Conservation (phyloP, 768 basidiomycete species). For the Amanita polypyramis region DNA sequence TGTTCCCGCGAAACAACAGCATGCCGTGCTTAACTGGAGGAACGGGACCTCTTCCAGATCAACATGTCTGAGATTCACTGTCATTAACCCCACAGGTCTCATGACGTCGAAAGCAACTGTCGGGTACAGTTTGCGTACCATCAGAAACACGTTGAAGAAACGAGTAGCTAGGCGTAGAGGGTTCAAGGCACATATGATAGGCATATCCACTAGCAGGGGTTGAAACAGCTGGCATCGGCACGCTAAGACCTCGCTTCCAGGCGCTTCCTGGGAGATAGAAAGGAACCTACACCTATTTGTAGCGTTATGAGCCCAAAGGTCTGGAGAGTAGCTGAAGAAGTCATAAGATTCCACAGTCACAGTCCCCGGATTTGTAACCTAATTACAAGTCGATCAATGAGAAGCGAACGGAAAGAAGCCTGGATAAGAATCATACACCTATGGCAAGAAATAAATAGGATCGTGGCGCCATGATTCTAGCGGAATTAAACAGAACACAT, state of each 20-base stretch:
- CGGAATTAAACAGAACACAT: slow-evolving; percentile 5
- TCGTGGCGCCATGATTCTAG: neutral
- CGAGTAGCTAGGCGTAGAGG: slow-evolving; percentile 3
- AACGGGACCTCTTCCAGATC: neutral
- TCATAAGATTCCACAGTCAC: neutral
- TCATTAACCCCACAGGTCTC: neutral
- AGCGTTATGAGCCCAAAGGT: neutral
- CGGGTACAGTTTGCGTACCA: neutral
- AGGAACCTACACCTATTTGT: slow-evolving; percentile 1
- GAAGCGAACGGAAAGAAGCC: neutral
- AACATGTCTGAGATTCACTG: neutral
- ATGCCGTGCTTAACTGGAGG: neutral
- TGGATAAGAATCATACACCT: neutral
- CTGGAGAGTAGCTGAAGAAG: neutral
- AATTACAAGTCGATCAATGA: neutral
- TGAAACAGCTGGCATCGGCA: neutral
- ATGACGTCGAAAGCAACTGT: slow-evolving; percentile 1
- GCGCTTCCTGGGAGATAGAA: slow-evolving; percentile 5
- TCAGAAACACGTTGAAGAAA: slow-evolving; percentile 7
- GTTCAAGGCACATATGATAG: slow-evolving; percentile 5
- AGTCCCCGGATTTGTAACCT: neutral
- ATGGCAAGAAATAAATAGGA: neutral
- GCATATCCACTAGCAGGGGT: slow-evolving; percentile 3
- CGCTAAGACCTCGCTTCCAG: neutral
- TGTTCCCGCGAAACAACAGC: neutral